Base-by-base conservation (phyloP, 2,329 filamentous ascomycete species). In the Ascochyta pisi region DNA sequence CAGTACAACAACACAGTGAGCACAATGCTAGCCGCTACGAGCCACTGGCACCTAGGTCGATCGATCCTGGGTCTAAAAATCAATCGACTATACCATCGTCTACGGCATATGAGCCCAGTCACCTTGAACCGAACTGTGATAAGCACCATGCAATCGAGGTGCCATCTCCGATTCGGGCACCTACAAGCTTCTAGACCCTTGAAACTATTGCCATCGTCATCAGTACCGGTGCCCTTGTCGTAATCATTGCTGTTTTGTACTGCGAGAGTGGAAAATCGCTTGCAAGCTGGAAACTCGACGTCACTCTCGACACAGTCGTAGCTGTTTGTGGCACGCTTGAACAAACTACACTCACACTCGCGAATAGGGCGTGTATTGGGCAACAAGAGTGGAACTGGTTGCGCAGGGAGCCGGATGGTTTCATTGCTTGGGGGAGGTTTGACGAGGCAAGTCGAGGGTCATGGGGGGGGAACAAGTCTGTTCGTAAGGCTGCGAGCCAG, bases 311-410 rank as follows among this genome's bases (percentile, higher is more conserved):
- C 33, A 63, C 57, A 2, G 34, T 56, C 2, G 31, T 63, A 2
- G 35, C 62, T 23, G 16, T 44, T 12, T 33, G 61, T 7, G 60
- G 57, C 1, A 64, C 60, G 3, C 29, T 61, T 7, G 49, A 54
- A 10, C 35, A 60, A 29, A 59, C 50, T 2, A 49, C 43, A 8
- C 57, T 62, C 2, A 54, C 60, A 1, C 61, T 64, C 34, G 51
- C 62, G 12, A 13, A 62, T 8, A 59, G 51, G 31, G 44, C 59
- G 2, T 62, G 62, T 19, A 46, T 64, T 13, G 57, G 62, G 2
- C 62, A 64, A 26, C 50, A 54, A 6, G 61, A 63, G 22, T 63
- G 60, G 57, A 50, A 16, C 10, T 64, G 62, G 62, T 13, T 63
- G 2, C 9, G 16, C 0, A 40, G 29, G n/a, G 55, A 31, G 4